Evolutionary conservation across 2,329 filamentous ascomycete species (phyloP).

Genomic region (Beauveria sp.): DNA sequence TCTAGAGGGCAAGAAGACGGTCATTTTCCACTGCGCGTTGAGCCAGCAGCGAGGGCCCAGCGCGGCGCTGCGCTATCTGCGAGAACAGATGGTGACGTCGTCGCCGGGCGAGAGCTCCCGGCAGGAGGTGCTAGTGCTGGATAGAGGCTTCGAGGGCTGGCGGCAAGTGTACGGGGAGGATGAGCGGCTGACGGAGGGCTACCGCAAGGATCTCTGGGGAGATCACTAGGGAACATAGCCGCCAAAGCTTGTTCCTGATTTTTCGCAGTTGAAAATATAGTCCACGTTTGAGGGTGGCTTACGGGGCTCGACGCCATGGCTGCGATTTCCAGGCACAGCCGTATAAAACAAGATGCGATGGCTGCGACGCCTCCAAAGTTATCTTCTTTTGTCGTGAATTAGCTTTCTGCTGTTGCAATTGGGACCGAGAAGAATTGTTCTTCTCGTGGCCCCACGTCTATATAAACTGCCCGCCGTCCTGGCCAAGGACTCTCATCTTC

Average conservation of each 20-base stretch:
- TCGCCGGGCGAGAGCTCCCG: slow-evolving; percentile 19
- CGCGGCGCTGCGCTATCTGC: slow-evolving; percentile 72
- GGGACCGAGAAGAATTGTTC: not conserved
- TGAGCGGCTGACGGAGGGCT: slow-evolving; percentile 73
- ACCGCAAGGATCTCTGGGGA: slow-evolving; percentile 77
- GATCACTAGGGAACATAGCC: slow-evolving; percentile 31
- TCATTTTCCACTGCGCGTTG: slow-evolving; percentile 91
- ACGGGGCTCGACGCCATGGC: not conserved
- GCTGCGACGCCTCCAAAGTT: not conserved
- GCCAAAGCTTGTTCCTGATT: too few species aligned
- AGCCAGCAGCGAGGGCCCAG: slow-evolving; percentile 84
- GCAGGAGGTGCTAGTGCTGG: slow-evolving; percentile 75
- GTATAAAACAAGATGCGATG: not conserved
- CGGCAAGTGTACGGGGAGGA: slow-evolving; percentile 78
- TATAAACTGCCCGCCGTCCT: not conserved
- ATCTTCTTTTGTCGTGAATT: not conserved
- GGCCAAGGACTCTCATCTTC: not conserved
- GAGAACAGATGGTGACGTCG: slow-evolving; percentile 52
- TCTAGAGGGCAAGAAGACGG: slow-evolving; percentile 67
- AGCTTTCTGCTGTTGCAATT: not conserved
- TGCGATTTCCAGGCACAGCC: not conserved
- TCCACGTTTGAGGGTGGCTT: not conserved
- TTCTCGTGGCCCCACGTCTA: not conserved
- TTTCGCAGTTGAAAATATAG: not conserved
- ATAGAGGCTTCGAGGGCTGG: slow-evolving; percentile 82